Conservation (phyloP, 805 yeast species). For the Trichomonascus vanleenenianus region DNA sequence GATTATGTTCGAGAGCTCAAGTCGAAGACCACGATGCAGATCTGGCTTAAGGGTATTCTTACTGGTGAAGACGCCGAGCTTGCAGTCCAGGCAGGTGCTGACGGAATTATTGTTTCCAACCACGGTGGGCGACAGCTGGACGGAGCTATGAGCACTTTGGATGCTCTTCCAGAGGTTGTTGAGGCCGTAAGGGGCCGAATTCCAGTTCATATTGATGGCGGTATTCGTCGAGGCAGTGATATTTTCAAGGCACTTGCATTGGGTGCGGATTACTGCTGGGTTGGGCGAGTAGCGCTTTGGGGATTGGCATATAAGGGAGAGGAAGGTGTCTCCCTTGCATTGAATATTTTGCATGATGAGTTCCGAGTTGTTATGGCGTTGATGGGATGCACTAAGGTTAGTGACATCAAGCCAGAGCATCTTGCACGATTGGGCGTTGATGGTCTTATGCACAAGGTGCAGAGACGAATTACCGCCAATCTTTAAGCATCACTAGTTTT, state of each 20-base stretch:
- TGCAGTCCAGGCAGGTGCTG: constrained; percentile 52
- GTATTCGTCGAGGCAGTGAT: constrained; percentile 59
- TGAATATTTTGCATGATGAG: constrained; percentile 19
- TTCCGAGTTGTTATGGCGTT: constrained; percentile 19
- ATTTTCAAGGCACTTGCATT: constrained; percentile 57
- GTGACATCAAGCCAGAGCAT: constrained; percentile 11
- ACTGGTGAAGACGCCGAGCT: constrained; percentile 52
- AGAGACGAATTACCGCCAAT: neutral
- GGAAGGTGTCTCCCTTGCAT: constrained; percentile 42
- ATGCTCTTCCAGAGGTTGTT: constrained; percentile 51
- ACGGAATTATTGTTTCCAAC: constrained; percentile 59
- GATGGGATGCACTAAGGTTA: constrained; percentile 16
- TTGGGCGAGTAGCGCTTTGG: constrained; percentile 59
- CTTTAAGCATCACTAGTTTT: no score
- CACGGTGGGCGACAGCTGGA: constrained; percentile 72
- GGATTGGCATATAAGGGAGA: constrained; percentile 64
- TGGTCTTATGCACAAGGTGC: constrained; percentile 2
- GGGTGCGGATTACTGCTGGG: constrained; percentile 58
- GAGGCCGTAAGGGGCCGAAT: constrained; percentile 33
- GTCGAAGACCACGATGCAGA: constrained; percentile 35
- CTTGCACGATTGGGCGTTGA: constrained; percentile 14
- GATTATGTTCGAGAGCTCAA: constrained; percentile 23
- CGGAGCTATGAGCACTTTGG: constrained; percentile 52
- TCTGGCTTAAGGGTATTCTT: constrained; percentile 55
- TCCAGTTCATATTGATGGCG: constrained; percentile 59